Evolutionary conservation across 345 rosid genomes (phyloP), one percentile per base, ranked within the genome.

Genomic region (Populus tremula): DNA sequence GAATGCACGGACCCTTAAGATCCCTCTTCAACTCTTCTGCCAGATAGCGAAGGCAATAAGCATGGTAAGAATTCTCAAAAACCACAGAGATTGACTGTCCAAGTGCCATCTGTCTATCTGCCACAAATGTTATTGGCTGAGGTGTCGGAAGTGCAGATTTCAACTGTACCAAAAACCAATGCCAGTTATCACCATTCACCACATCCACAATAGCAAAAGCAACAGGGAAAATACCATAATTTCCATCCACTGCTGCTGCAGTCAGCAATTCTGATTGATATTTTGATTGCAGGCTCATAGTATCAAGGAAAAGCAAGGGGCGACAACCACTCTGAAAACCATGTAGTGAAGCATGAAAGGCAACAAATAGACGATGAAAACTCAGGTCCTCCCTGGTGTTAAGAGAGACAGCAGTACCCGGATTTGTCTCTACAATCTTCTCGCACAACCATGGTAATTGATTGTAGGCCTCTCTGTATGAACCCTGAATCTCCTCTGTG

Each of bases 311-410:
- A 68, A 81, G 43, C 25, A 81, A 56, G 41, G 83, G 83, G 18
- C 80, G 80, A 21, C 83, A 81, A 14, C 77, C 83, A 67, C 61
- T 81, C 80, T 71, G 64, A 73, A 81, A 81, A 56, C 83, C 83
- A 25, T n/a, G 72, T 65, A 76, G 73, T 23, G 83, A 81, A 38
- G 83, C 79, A 65, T 76, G 77, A 41, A 81, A 50, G 62, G 83
- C 76, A 12, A 70, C 67, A 61, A 81, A 81, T 10, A 76, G 29
- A 8, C 83, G 64, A 43, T 77, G 83, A 50, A 81, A 81, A 50
- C 39, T 76, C 23, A 18, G 61, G 77, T 76, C 77, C 21, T 71
- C 80, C 73, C 69, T 67, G 5, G 80, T 76, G 73, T 18, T 14
- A 25, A 81, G 77, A 39, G 69, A 65, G 69, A 72, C 74, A 43